A percentile compares a stretch with the other conserved stretches of the same genome.
phyloP scores from a whole-genome alignment of 441 rosid genomes.

The Theobroma grandiflorum region DNA sequence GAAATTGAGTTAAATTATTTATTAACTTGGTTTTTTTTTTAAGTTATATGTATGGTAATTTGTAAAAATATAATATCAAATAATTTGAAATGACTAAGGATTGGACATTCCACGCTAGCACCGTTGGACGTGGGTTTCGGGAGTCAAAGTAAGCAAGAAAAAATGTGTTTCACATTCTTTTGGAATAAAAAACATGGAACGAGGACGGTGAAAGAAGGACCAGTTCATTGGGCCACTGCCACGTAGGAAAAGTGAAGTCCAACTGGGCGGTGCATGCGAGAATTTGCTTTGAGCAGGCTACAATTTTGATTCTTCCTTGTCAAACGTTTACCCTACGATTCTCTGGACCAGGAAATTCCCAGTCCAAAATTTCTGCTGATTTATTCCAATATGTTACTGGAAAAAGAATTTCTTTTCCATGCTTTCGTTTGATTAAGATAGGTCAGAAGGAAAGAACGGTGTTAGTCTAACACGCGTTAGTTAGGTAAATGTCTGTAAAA shows the following conservation, averaged over 20 bases:
- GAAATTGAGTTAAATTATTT: no score
- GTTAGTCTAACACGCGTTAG: no score
- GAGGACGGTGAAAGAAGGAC: neutral
- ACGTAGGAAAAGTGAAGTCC: conserved; percentile 13
- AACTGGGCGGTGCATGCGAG: neutral
- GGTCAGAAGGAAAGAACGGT: no score
- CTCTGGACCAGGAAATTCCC: neutral
- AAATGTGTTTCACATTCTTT: neutral
- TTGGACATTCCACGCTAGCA: no score
- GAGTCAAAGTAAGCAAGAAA: neutral
- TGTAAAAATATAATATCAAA: no score
- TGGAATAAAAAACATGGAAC: neutral
- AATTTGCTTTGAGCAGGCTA: neutral
- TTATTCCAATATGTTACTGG: neutral
- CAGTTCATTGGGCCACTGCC: neutral
- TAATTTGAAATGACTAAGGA: no score
- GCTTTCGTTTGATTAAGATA: neutral
- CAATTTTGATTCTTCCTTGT: neutral
- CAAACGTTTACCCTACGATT: neutral
- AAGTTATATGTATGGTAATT: no score
- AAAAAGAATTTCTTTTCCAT: neutral
- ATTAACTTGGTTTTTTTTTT: no score
- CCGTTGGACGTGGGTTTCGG: neutral
- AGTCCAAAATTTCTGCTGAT: neutral
- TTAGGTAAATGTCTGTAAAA: no score